Percentiles rank a stretch among this genome's conserved stretches.
phyloP scores from a whole-genome alignment of 2,329 filamentous ascomycete genomes.

The Canariomyces notabilis region DNA sequence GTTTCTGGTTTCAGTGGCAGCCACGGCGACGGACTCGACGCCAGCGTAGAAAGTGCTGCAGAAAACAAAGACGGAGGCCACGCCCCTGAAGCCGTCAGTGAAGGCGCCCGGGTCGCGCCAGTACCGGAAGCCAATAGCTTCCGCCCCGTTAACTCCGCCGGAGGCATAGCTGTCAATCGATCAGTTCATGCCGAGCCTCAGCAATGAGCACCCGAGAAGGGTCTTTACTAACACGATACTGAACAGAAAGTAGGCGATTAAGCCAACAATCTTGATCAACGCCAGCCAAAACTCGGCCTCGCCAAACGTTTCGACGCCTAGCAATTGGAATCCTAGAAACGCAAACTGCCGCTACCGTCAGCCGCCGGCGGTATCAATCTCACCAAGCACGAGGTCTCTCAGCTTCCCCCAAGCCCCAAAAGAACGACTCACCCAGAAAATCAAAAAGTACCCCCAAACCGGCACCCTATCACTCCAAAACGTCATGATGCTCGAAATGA shows the following conservation, averaged over 20 bases:
- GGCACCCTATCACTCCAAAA: constrained; percentile 61
- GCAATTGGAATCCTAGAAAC: constrained; percentile 63
- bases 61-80: constrained; percentile 63
- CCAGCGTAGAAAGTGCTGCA: constrained; percentile 68
- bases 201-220: neutral
- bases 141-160: constrained; percentile 59
- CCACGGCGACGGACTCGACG: constrained; percentile 58
- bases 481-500: constrained; percentile 59
- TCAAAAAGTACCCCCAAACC: constrained; percentile 63
- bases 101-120: constrained; percentile 70
- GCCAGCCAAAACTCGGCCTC: constrained; percentile 79
- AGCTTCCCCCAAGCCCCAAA: too few species aligned
- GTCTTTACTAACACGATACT: constrained; percentile 50
- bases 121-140: constrained; percentile 62
- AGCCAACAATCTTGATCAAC: constrained; percentile 63
- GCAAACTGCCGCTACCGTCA: constrained; percentile 33
- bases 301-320: constrained; percentile 69
- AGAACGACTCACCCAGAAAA: constrained; percentile 58
- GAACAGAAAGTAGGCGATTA: constrained; percentile 69
- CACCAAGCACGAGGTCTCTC: neutral
- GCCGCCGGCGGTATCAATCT: neutral
- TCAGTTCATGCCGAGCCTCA: neutral
- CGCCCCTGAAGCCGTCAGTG: constrained; percentile 60
- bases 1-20: constrained; percentile 57
- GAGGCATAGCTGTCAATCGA: constrained; percentile 49